Conservation (phyloP, 208 protist species). For the Leishmania mexicana region DNA sequence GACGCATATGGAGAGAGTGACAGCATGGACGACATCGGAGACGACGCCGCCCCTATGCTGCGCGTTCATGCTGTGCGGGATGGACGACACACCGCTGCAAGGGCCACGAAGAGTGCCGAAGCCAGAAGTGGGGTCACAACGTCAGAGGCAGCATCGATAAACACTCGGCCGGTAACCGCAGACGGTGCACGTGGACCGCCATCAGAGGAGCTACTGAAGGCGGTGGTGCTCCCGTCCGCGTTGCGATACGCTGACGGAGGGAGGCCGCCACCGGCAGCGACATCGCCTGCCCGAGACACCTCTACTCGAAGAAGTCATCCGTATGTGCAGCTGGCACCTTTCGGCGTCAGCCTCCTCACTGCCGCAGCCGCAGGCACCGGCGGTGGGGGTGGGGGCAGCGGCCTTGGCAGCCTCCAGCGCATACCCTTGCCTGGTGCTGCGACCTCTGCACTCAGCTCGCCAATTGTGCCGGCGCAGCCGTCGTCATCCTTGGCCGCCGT, state of each 20-base stretch:
- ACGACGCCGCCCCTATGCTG: background rate
- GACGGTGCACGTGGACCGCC: background rate
- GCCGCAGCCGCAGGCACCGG: conserved; percentile 32
- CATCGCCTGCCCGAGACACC: background rate
- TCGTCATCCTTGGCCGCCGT: background rate
- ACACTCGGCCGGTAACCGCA: background rate
- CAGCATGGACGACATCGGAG: background rate
- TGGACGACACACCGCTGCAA: background rate
- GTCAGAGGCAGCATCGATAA: background rate
- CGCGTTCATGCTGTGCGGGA: background rate
- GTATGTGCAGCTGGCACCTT: conserved; percentile 45
- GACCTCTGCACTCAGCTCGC: background rate
- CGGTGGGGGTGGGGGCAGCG: conserved; percentile 3
- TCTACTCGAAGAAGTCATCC: conserved; percentile 1
- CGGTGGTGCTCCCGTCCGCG: background rate
- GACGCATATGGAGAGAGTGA: background rate
- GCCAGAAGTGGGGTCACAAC: background rate
- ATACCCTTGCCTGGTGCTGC: conserved; percentile 20
- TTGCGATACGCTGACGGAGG: background rate
- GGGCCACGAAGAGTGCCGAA: background rate
- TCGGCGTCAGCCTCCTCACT: conserved; percentile 72
- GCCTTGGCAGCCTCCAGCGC: conserved; percentile 40
- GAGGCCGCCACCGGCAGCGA: background rate
- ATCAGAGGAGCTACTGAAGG: conserved; percentile 6
- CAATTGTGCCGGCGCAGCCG: background rate